Base-by-base conservation (phyloP, 2,329 filamentous ascomycete species). In the Stromatinia cepivora region DNA sequence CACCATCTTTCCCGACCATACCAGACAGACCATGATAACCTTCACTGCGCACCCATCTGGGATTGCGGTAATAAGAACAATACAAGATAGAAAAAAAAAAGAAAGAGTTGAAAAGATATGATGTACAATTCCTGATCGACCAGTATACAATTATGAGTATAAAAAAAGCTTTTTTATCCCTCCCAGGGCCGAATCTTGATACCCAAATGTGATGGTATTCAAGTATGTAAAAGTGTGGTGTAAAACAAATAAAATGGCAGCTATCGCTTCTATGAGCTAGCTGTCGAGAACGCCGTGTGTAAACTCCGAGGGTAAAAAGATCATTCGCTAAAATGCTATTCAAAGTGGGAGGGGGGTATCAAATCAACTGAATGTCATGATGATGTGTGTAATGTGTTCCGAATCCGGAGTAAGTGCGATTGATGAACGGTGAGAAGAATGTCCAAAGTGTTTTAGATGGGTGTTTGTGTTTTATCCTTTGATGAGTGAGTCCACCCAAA, bases 401-500 rank as follows among this genome's bases (percentile, higher is more conserved):
- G 45, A 50, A 48, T 61, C 39, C 42, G 45, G 66, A 63, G 58
- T 56, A 64, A 54, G 57, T 68, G 36, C 20, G 28, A 68, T 56
- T 28, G 48, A 68, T 31, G 15, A 58, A 36, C 2, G 34, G 28
- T 25, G 4, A 39, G n/a, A 64, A 36, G 11, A 28, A 52, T 25
- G 7, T 34, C 53, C n/a, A 64, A 59, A 25, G 28, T 56, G 52
- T 52, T 54, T 70, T 56, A 71, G 67, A 67, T 25, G 2, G 62
- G 61, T 22, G 52, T 57, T 34, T 42, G 50, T 13, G 42, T 54
- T 36, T 52, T 72, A 31, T 76, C 74, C 58, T 71, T 81, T 31
- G 78, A 66, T 45, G 25, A 79, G 70, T 83, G 80, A 48, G 83
- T 82, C 84, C 84, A 85, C 42, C 80, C 80, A 61, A 85, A 80